Evolutionary conservation across 768 basidiomycete species (phyloP), one percentile per base, ranked within the genome.

Genomic region (Lentinula sp.): DNA sequence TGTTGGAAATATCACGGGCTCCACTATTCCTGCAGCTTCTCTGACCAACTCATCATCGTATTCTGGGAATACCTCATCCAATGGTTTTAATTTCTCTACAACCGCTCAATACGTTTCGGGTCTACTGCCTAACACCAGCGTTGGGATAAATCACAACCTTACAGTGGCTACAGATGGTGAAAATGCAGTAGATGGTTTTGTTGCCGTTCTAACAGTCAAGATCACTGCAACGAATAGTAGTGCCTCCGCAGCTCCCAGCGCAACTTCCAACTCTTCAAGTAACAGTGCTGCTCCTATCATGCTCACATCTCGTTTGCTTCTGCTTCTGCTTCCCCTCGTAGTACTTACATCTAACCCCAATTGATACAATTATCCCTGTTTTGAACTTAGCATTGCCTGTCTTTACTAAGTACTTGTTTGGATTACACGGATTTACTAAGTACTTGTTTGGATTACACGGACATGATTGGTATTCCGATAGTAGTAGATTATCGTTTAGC

Each of bases 131-230:
- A 90, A 93, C 66, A 80, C 85, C 1, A 91, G 85, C 62, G 66
- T 74, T 7, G 87, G 83, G 1, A 82, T 93, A 54, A 93, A 91
- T 68, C 90, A 93, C 70, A 81, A 79, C 64, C 43, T 72, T 7
- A 76, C 73, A 3, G 91, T 92, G 71, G 78, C 8, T 71, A 81
- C 16, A 69, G 32, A 48, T 16, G 42, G 76, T 15, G 69, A 73
- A n/a, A 84, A 81, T 62, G 84, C 91, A 2, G 77, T 86, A 0
- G 95, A 98, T 69, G 95, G 95, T 1, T 75, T 93, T 16, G 88
- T 95, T 4, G 92, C 90, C 0, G 76, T 97, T 2, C 65, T 95
- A 66, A 52, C 48, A 3, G 59, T 60, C 7, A 60, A 60, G 23
- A 60, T 60, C 48, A 60, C 49, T 6, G 59, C 39, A 16, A 48